A percentile compares a stretch with the other conserved stretches of the same genome.
phyloP scores from a whole-genome alignment of 306 rosid species.

The Fragaria ananassa region DNA sequence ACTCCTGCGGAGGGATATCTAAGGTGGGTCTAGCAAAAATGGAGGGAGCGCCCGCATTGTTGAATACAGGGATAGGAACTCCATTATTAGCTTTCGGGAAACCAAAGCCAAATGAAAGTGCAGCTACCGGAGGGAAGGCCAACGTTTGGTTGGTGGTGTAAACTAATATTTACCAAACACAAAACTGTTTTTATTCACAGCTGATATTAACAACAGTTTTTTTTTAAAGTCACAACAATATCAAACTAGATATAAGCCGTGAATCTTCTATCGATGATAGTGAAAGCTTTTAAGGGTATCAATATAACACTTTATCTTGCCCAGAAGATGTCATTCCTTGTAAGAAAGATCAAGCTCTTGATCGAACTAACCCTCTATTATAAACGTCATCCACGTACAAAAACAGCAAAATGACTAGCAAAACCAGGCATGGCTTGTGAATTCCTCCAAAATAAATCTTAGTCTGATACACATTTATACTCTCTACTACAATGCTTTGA shows the following conservation, averaged over 20 bases:
- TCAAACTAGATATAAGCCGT: too few species aligned
- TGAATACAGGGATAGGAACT: conserved; percentile 52
- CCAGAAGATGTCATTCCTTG: too few species aligned
- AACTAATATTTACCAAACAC: too few species aligned
- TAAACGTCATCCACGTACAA: conserved; percentile 10
- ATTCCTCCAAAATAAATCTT: conserved; percentile 22
- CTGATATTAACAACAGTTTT: too few species aligned
- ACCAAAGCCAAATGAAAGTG: conserved; percentile 60
- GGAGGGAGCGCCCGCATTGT: conserved; percentile 49
- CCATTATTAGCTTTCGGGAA: conserved; percentile 62
- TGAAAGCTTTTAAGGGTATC: too few species aligned
- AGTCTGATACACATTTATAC: conserved; percentile 18
- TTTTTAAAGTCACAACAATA: too few species aligned
- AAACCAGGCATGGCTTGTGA: background rate
- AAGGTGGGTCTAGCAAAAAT: conserved; percentile 44
- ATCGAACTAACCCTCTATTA: background rate
- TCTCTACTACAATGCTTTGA: background rate
- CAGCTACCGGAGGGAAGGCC: conserved; percentile 36
- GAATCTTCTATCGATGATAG: too few species aligned
- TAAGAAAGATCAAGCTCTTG: too few species aligned
- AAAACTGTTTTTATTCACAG: too few species aligned
- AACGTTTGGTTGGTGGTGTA: conserved; percentile 24
- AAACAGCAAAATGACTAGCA: conserved; percentile 13
- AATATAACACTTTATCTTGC: too few species aligned
- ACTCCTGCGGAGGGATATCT: conserved; percentile 47